Base-by-base conservation (phyloP, 805 yeast genomes). In the Candida peoriensis region DNA sequence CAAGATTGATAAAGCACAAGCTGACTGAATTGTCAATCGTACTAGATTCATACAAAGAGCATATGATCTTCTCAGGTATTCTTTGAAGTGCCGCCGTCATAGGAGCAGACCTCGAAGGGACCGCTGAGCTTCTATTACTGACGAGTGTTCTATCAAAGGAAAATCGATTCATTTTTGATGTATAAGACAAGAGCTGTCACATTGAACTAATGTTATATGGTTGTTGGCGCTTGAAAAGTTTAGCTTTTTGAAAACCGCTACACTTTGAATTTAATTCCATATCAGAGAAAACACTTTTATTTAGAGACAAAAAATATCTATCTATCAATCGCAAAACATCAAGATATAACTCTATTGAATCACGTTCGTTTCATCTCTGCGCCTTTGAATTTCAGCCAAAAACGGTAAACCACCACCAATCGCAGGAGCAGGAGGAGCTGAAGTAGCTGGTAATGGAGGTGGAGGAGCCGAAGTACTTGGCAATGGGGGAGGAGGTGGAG, bases 381-480 rank as follows among this genome's bases (percentile, higher is more conserved):
- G 65, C 22, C 61, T 65, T 45, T 70, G 71, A 34, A 73, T 72
- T 39, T 73, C 71, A 4, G 71, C 66, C 10, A 73, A 55, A 47
- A 72, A 72, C 4, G 78, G 77, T 13, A 71, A 48, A 2, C 71
- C 67, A 3, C 69, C 71, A 9, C 54, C 48, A 3, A 29, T 14
- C 24, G 48, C 39, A 17, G 62, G 57, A 11, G 57, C 35, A 3
- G 60, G 47, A 0, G 65, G 51, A 3, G 56, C 45, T 41, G 54
- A 25, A 16, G 55, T 45, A 24, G 51, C 35, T 16, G 51, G 41
- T 27, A 58, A 41, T 37, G 65, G 48, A 42, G 57, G 37, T 13
- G 57, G 52, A 8, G 57, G 56, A 5, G 57, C 54, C 16, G 55
- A 33, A 16, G 50, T 48, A n/a, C 46, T 30, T 7, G 59, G 57